A percentile compares a stretch with the other conserved stretches of the same genome.
Conservation (phyloP, 106 monocot genomes). For the Acanthochlamys bracteata region DNA sequence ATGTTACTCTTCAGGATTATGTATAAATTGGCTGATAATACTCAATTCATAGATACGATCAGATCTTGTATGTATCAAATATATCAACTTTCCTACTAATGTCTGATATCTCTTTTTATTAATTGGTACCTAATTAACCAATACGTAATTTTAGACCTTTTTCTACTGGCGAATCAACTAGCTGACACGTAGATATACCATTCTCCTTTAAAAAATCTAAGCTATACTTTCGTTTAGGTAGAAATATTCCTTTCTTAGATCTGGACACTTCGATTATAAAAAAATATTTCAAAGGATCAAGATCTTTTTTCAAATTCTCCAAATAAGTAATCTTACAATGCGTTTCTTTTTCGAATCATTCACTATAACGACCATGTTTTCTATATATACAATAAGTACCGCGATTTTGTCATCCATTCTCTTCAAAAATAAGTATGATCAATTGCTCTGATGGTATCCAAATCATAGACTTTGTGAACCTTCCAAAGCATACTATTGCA, state of each 20-base stretch:
- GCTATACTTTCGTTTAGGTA: constrained; percentile 4
- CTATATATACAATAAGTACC: constrained; percentile 13
- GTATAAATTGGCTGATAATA: no score
- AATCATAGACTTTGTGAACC: constrained; percentile 3
- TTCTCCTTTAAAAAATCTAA: neutral
- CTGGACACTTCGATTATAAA: no score
- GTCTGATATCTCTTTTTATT: neutral
- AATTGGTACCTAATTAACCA: neutral
- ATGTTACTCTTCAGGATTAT: no score
- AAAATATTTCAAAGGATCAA: no score
- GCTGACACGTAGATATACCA: neutral
- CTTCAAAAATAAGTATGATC: constrained; percentile 11
- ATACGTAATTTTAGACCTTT: neutral
- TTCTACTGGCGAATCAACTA: neutral
- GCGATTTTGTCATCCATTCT: neutral
- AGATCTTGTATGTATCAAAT: neutral
- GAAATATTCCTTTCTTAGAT: constrained; percentile 4
- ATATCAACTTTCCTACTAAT: neutral
- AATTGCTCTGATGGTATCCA: constrained; percentile 3
- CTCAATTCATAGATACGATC: neutral
- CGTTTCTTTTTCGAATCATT: no score
- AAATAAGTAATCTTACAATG: no score
- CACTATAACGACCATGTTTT: no score
- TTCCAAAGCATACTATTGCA: constrained; percentile 11
- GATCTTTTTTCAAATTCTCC: no score